A percentile compares a stretch with the other conserved stretches of the same genome.
phyloP scores from a whole-genome alignment of 208 protist species.

The Wallacemonas sp. region DNA sequence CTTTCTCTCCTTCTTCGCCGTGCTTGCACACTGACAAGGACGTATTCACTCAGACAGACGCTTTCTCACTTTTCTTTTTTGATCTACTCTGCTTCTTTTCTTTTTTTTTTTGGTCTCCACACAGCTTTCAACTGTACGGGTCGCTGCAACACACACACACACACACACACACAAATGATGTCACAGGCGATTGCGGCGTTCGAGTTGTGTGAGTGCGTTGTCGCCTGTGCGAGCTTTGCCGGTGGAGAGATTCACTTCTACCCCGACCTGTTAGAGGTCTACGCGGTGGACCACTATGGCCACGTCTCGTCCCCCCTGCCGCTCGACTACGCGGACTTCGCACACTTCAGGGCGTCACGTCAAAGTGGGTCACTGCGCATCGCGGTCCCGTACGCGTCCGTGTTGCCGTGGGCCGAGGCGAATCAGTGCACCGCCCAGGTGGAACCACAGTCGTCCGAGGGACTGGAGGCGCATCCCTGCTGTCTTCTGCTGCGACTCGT shows the following conservation, averaged over 20 bases:
- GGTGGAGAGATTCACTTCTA: constrained; percentile 71
- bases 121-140: no score
- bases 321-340: constrained; percentile 58
- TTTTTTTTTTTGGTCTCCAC: constrained; percentile 7
- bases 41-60: no score
- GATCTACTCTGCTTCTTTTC: not conserved
- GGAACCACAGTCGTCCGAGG: not conserved
- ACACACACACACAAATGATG: constrained; percentile 16
- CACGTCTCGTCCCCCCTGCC: constrained; percentile 52
- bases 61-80: constrained; percentile 10
- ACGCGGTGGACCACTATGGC: constrained; percentile 38
- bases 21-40: no score
- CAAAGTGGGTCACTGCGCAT: constrained; percentile 68
- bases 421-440: constrained; percentile 70
- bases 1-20: not conserved
- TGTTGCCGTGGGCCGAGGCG: constrained; percentile 51
- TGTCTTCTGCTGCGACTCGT: constrained; percentile 51
- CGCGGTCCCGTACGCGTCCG: constrained; percentile 33
- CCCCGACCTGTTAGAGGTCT: constrained; percentile 53
- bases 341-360: constrained; percentile 73
- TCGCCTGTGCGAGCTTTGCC: constrained; percentile 58
- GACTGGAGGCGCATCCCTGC: constrained; percentile 12
- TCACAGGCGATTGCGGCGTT: constrained; percentile 69
- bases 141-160: constrained; percentile 10
- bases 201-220: constrained; percentile 52